phyloP scores from a whole-genome alignment of 139 green algal genomes.

The Pycnococcus provasolii region DNA sequence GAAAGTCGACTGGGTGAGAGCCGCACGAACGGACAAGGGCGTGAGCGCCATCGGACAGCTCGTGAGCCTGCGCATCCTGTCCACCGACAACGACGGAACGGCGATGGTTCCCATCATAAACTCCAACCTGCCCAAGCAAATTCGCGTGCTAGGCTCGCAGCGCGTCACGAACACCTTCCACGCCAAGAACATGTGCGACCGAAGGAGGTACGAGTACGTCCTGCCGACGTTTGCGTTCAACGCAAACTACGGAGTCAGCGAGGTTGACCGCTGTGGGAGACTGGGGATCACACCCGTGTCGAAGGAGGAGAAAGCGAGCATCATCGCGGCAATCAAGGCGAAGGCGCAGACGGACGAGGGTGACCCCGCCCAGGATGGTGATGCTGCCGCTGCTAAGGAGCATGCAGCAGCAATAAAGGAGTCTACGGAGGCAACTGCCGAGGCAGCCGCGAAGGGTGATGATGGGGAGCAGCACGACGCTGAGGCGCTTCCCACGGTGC shows the following conservation, averaged over 20 bases:
- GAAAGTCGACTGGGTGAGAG: constrained; percentile 75
- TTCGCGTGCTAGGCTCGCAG: constrained; percentile 62
- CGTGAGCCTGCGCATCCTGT: constrained; percentile 46
- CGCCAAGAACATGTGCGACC: constrained; percentile 63
- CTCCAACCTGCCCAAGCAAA: constrained; percentile 37
- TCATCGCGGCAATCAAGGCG: neutral
- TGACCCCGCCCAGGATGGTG: neutral
- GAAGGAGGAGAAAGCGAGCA: no score
- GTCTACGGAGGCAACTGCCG: neutral
- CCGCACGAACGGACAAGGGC: constrained; percentile 92
- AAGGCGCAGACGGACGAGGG: neutral
- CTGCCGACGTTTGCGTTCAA: constrained; percentile 77
- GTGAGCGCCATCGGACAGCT: constrained; percentile 77
- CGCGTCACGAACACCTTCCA: constrained; percentile 80
- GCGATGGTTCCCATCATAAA: constrained; percentile 67
- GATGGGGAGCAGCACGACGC: neutral
- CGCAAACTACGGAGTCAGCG: constrained; percentile 10
- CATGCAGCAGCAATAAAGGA: neutral
- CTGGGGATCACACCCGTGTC: no score
- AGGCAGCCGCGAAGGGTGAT: neutral
- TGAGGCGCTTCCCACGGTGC: neutral
- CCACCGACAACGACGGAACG: constrained; percentile 5
- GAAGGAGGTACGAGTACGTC: constrained; percentile 88
- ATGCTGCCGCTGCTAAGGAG: neutral
- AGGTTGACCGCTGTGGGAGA: no score